Evolutionary conservation across 768 basidiomycete genomes (phyloP), one percentile per base, ranked within the genome.

Genomic region (Pulveroboletus sp.): DNA sequence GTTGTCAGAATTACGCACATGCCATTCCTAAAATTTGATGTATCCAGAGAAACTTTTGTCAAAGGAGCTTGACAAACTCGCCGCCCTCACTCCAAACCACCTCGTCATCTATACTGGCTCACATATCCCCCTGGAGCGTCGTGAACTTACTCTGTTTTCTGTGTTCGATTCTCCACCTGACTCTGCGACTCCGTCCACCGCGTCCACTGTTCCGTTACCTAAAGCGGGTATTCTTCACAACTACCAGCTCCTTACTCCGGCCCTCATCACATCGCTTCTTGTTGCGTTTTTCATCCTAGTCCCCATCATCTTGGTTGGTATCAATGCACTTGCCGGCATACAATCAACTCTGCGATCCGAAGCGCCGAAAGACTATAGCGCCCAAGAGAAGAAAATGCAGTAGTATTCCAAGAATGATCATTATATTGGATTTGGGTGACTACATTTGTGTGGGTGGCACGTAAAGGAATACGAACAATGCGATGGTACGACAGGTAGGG

Each of bases 231-330:
- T 90, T 47, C 75, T 91, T 23, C 76, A 82, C 52, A 79, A 74
- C 29, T 90, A 90, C 65, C 87, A 90, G 61, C 75, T 90, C 39
- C 78, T 91, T 40, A 88, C 87, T 0, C 85, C 90, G 1, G 85
- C 76, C 1, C 74, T 92, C 40, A 87, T 91, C 65, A 76, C 75
- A 5, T 64, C 74, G 7, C 75, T 91, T 16, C 75, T 90, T 41
- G 67, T 90, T 38, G 69, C 70, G 0, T 72, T 90, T 59, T 86
- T 89, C 64, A 59, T 89, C 42, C 70, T 88, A 12, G 60, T 91
- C 20, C 87, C 91, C 1, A 66, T 85, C 40, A 62, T 88, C 11
- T 69, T 83, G 62, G 47, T 86, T 33, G 84, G 84, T 24, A 75
- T 90, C 44, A 73, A 68, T 19, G 80, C 88, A 0, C 74, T 91